phyloP scores from a whole-genome alignment of 352 stramenopile species.

The Globisporangium alternatum region DNA sequence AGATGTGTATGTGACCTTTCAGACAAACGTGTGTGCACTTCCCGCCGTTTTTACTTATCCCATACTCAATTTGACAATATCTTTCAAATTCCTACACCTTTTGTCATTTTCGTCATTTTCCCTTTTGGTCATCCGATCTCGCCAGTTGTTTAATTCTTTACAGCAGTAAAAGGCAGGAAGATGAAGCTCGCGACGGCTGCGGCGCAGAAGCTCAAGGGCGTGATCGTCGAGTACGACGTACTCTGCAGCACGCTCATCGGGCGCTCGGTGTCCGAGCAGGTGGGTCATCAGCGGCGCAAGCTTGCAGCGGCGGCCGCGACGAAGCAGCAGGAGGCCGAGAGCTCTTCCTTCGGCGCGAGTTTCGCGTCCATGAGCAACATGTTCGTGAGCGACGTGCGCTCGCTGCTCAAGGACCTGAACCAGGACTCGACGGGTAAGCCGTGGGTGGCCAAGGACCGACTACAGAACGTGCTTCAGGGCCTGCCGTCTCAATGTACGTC shows the following conservation, averaged over 20 bases:
- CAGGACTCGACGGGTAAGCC: constrained; percentile 63
- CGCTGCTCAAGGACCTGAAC: constrained; percentile 55
- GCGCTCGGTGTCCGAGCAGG: constrained; percentile 32
- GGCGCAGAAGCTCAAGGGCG: constrained; percentile 66
- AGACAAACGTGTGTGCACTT: no score
- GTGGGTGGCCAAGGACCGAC: constrained; percentile 56
- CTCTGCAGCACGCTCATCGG: constrained; percentile 70
- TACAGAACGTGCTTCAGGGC: constrained; percentile 61
- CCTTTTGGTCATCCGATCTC: no score
- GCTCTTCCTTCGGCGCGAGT: constrained; percentile 21
- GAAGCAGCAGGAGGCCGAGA: constrained; percentile 22
- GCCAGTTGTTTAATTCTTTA: no score
- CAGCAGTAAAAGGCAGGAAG: no score
- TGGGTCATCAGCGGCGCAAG: constrained; percentile 26
- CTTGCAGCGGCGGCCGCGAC: constrained; percentile 14
- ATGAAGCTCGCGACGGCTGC: constrained; percentile 74
- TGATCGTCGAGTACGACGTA: constrained; percentile 78
- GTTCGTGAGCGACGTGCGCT: constrained; percentile 62
- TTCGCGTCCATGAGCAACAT: constrained; percentile 39
- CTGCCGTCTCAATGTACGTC: constrained; percentile 51
- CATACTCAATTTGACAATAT: no score
- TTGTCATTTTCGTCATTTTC: no score
- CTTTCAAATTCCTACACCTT: no score
- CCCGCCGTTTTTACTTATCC: no score
- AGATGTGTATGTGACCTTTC: no score